These are phyloP conservation scores for Myxozyma sirexii DNA, from an alignment of 805 yeast genomes.

Conservation along the genomic window DNA sequence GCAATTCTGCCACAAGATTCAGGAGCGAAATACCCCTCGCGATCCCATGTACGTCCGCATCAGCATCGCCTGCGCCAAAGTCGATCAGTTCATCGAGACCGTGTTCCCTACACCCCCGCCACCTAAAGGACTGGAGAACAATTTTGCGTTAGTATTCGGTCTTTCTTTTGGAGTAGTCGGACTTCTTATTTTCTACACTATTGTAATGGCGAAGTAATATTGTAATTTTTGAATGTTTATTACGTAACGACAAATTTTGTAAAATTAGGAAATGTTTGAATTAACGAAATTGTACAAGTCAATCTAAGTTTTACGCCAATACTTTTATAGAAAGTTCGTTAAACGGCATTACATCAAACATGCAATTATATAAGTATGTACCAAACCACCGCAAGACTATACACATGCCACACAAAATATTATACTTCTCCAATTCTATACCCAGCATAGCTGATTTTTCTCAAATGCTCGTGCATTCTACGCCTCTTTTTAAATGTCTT, in stretches of 20 bases:
- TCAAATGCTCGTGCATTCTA: not conserved
- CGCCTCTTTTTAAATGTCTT: slow-evolving; percentile 41
- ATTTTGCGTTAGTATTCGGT: not conserved
- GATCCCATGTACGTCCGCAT: slow-evolving; percentile 87
- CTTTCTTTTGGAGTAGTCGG: slow-evolving; percentile 4
- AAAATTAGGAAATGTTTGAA: not conserved
- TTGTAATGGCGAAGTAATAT: not conserved
- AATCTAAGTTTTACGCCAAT: too few species aligned
- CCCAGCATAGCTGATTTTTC: not conserved
- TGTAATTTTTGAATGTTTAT: not conserved
- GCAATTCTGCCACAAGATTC: slow-evolving; percentile 71
- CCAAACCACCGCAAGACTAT: not conserved
- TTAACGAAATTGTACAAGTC: too few species aligned
- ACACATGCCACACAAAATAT: not conserved
- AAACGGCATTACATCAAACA: not conserved
- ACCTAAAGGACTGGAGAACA: not conserved
- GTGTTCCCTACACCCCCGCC: slow-evolving; percentile 32
- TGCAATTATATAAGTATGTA: not conserved
- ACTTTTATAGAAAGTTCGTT: too few species aligned
- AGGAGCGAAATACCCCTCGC: slow-evolving; percentile 71
- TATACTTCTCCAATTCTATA: not conserved
- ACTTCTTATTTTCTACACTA: not conserved
- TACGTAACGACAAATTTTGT: not conserved
- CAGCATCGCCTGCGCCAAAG: slow-evolving; percentile 82
- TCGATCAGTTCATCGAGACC: slow-evolving; percentile 83